Percentiles rank a stretch among this genome's conserved stretches.
phyloP scores from a whole-genome alignment of 2,329 filamentous ascomycete species.

The Byssoonygena ceratinophila region DNA sequence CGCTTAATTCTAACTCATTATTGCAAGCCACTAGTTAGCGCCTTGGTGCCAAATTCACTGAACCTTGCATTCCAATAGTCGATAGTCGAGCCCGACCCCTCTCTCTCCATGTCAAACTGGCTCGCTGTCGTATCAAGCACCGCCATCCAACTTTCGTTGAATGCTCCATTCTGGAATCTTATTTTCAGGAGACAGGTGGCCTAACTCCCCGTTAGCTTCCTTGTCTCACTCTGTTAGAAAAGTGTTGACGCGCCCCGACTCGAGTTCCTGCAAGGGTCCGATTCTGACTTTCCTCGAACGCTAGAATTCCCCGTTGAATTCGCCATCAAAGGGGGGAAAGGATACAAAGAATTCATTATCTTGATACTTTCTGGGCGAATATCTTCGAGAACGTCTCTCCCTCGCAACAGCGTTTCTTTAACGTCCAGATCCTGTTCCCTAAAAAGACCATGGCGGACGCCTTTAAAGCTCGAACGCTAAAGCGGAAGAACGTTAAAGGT shows the following conservation, averaged over 20 bases:
- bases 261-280: not conserved
- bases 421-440: not conserved
- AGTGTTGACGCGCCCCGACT: not conserved
- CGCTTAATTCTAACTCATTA: not conserved
- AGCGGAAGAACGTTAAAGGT: conserved; percentile 98
- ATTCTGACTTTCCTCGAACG: not conserved
- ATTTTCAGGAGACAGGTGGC: not conserved
- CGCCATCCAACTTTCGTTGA: conserved; percentile 2
- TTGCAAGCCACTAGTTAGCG: conserved; percentile 7
- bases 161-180: conserved; percentile 1
- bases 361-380: not conserved
- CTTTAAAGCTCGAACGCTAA: conserved; percentile 68
- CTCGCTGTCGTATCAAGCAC: not conserved
- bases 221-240: not conserved
- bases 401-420: not conserved
- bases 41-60: conserved; percentile 6
- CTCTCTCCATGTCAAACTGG: conserved; percentile 1
- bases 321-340: not conserved
- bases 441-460: conserved; percentile 45
- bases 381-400: not conserved
- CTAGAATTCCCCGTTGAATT: not conserved
- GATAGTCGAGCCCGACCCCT: conserved; percentile 5
- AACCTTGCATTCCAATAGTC: conserved; percentile 5
- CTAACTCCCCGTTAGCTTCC: not conserved
- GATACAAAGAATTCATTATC: not conserved